phyloP scores from a whole-genome alignment of 2,329 filamentous ascomycete genomes.

The Xylaria sp. region DNA sequence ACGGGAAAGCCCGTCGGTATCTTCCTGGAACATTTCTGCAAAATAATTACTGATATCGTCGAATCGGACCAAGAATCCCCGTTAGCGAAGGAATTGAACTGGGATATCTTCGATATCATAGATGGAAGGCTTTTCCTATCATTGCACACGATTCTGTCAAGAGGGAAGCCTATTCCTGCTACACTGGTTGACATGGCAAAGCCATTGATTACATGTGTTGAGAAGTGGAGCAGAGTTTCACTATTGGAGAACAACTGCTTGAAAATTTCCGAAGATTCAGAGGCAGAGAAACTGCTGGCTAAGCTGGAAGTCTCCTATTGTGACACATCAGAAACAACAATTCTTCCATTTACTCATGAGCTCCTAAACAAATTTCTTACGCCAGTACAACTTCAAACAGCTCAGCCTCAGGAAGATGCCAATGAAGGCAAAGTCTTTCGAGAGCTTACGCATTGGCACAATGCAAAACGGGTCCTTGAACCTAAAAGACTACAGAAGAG shows the following conservation, averaged over 20 bases:
- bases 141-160: slow-evolving; percentile 16
- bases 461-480: slow-evolving; percentile 63
- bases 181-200: slow-evolving; percentile 39
- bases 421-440: slow-evolving; percentile 54
- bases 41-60: slow-evolving; percentile 24
- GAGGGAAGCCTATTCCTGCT: slow-evolving; percentile 27
- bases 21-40: slow-evolving; percentile 37
- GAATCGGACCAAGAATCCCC: slow-evolving; percentile 8
- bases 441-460: slow-evolving; percentile 72
- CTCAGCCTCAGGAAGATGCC: slow-evolving; percentile 44
- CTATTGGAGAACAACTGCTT: slow-evolving; percentile 17
- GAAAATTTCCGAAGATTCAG: slow-evolving; percentile 11
- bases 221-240: slow-evolving; percentile 30
- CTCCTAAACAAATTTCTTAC: slow-evolving; percentile 60
- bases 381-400: slow-evolving; percentile 53
- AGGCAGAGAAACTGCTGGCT: neutral
- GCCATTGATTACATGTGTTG: slow-evolving; percentile 25
- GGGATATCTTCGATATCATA: slow-evolving; percentile 51
- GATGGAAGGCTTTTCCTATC: slow-evolving; percentile 49
- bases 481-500: slow-evolving; percentile 48
- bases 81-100: slow-evolving; percentile 25
- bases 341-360: slow-evolving; percentile 61
- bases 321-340: slow-evolving; percentile 24
- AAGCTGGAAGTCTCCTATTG: neutral
- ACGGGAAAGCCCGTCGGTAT: neutral